Percentiles rank a stretch among this genome's conserved stretches.
Evolutionary conservation across 208 protist genomes (phyloP).

Genomic region (Leptomonas pyrrhocoris): DNA sequence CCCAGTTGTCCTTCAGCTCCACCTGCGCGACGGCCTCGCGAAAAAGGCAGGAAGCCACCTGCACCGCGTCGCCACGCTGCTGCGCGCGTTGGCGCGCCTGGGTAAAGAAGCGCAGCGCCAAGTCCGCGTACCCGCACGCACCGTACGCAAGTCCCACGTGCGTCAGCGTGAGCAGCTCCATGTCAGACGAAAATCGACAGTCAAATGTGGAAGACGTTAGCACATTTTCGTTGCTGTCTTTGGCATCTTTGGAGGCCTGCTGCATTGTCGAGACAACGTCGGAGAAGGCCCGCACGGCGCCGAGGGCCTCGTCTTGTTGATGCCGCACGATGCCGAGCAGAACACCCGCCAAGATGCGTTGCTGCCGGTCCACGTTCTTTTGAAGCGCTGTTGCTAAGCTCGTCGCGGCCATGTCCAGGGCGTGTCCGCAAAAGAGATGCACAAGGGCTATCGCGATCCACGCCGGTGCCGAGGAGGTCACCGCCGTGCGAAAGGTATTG

Average conservation of each 20-base stretch:
- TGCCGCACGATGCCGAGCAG: constrained; percentile 26
- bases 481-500: background rate
- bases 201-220: constrained; percentile 34
- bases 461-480: constrained; percentile 2
- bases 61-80: constrained; percentile 25
- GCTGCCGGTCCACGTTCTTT: constrained; percentile 4
- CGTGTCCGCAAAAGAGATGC: constrained; percentile 29
- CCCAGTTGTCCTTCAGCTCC: constrained; percentile 22
- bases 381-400: constrained; percentile 8
- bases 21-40: constrained; percentile 36
- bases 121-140: constrained; percentile 71
- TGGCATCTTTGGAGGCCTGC: background rate
- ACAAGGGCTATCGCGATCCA: constrained; percentile 23
- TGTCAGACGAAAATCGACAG: constrained; percentile 4
- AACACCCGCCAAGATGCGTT: constrained; percentile 9
- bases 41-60: constrained; percentile 33
- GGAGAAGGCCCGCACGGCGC: constrained; percentile 12
- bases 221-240: background rate
- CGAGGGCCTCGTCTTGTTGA: constrained; percentile 1
- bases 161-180: constrained; percentile 61
- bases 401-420: background rate
- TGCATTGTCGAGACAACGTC: background rate
- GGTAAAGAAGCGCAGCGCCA: constrained; percentile 74
- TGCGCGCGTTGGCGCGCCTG: constrained; percentile 16
- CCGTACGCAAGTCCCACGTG: constrained; percentile 76